A percentile compares a stretch with the other conserved stretches of the same genome.
These are phyloP conservation scores for Graphiopsis chlorocephala DNA, from an alignment of 2,329 filamentous ascomycete species.

Conservation along the genomic window DNA sequence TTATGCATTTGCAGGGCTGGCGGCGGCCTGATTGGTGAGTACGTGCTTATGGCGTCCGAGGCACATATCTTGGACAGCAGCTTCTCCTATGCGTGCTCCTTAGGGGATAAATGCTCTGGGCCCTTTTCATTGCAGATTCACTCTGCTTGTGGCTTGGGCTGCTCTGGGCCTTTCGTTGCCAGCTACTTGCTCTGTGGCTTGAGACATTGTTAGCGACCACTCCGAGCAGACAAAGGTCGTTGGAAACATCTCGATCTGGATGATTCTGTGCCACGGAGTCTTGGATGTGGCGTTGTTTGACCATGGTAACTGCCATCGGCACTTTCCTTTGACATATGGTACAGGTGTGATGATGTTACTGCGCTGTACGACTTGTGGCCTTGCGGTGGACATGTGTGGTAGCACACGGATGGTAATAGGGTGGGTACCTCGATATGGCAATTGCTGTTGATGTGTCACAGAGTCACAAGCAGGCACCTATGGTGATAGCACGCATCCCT, in stretches of 20 bases:
- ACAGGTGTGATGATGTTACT: not conserved
- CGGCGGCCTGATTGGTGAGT: not conserved
- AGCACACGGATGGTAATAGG: not conserved
- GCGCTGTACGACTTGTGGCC: not conserved
- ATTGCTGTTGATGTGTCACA: not conserved
- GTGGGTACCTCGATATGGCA: not conserved
- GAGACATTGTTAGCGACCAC: not conserved
- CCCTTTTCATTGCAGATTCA: not conserved
- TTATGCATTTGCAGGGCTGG: not conserved
- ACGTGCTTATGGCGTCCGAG: not conserved
- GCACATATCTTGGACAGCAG: not conserved
- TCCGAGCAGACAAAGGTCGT: not conserved
- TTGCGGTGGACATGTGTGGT: not conserved
- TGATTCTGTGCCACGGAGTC: not conserved
- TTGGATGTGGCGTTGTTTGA: not conserved
- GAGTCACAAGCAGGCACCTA: not conserved
- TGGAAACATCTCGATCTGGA: not conserved
- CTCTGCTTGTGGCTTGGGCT: no score
- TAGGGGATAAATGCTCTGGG: not conserved
- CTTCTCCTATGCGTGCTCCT: not conserved
- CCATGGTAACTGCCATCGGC: not conserved
- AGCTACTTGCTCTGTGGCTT: no score
- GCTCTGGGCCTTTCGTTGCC: not conserved
- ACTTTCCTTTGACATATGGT: not conserved
- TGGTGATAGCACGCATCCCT: not conserved